phyloP scores from a whole-genome alignment of 768 basidiomycete species.

The Pleurotus citrinopileatus region DNA sequence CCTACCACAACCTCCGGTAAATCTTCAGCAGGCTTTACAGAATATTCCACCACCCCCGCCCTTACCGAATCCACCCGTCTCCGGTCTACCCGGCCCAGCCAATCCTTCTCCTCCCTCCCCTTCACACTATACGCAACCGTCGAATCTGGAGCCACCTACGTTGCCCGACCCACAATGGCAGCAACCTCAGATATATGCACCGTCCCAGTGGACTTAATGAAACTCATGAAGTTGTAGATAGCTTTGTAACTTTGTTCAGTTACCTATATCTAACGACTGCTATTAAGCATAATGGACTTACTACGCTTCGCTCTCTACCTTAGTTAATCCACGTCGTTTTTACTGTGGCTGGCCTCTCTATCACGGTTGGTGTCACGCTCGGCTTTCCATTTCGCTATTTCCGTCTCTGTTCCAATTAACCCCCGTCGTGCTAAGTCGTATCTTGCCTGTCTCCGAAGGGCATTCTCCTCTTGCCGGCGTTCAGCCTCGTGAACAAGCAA shows the following conservation, averaged over 20 bases:
- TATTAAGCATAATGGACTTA: too few species aligned
- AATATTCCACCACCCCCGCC: constrained; percentile 36
- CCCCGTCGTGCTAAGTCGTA: constrained; percentile 74
- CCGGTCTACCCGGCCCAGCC: constrained; percentile 22
- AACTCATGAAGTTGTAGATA: not conserved
- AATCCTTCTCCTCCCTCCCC: constrained; percentile 25
- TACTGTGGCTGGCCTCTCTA: constrained; percentile 9
- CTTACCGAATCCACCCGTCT: constrained; percentile 25
- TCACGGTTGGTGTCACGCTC: constrained; percentile 24
- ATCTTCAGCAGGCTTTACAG: constrained; percentile 32
- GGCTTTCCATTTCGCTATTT: constrained; percentile 77
- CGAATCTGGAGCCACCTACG: constrained; percentile 38
- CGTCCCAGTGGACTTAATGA: constrained; percentile 4
- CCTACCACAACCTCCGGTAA: constrained; percentile 48
- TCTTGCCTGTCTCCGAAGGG: constrained; percentile 69
- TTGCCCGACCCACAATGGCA: constrained; percentile 31
- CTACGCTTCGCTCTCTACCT: not conserved
- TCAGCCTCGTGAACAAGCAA: constrained; percentile 67
- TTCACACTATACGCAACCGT: constrained; percentile 22
- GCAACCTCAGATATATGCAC: constrained; percentile 23
- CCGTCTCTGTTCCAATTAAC: constrained; percentile 77
- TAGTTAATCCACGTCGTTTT: not conserved
- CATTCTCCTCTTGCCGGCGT: constrained; percentile 64
- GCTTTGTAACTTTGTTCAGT: not conserved
- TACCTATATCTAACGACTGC: not conserved